A percentile compares a stretch with the other conserved stretches of the same genome.
phyloP scores from a whole-genome alignment of 2,329 filamentous ascomycete genomes.

The Sordariomycetes sp. region DNA sequence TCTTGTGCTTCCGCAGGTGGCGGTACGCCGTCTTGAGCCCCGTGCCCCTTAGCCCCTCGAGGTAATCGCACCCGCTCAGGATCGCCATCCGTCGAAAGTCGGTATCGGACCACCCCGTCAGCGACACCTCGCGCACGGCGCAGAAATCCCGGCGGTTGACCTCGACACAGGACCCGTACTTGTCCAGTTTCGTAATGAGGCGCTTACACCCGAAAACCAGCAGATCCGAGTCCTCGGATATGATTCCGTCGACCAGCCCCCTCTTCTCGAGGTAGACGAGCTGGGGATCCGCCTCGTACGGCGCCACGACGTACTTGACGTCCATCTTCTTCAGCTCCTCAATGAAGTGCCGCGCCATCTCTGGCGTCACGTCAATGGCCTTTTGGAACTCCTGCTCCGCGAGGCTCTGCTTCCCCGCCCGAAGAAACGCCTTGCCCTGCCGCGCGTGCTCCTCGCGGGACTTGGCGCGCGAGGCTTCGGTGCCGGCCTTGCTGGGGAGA shows the following conservation, averaged over 20 bases:
- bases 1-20: slow-evolving; percentile 80
- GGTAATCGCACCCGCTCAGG: slow-evolving; percentile 89
- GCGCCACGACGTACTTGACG: slow-evolving; percentile 82
- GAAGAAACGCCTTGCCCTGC: slow-evolving; percentile 64
- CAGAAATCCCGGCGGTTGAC: slow-evolving; percentile 84
- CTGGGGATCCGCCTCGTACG: slow-evolving; percentile 96
- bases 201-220: slow-evolving; percentile 89
- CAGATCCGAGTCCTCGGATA: slow-evolving; percentile 94
- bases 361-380: slow-evolving; percentile 85
- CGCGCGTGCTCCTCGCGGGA: slow-evolving; percentile 65
- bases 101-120: slow-evolving; percentile 82
- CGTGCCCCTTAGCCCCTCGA: slow-evolving; percentile 72
- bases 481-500: slow-evolving; percentile 82
- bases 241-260: slow-evolving; percentile 72
- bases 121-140: slow-evolving; percentile 72
- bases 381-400: slow-evolving; percentile 86
- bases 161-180: slow-evolving; percentile 86
- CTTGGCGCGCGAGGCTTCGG: slow-evolving; percentile 65
- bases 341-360: slow-evolving; percentile 87
- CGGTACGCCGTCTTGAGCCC: slow-evolving; percentile 90
- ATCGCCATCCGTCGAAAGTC: slow-evolving; percentile 96
- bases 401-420: slow-evolving; percentile 66
- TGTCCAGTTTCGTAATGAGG: slow-evolving; percentile 84
- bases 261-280: slow-evolving; percentile 84
- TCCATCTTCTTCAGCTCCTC: slow-evolving; percentile 74